Base-by-base conservation (phyloP, 305 asterid genomes). In the Nicotiana rustica region DNA sequence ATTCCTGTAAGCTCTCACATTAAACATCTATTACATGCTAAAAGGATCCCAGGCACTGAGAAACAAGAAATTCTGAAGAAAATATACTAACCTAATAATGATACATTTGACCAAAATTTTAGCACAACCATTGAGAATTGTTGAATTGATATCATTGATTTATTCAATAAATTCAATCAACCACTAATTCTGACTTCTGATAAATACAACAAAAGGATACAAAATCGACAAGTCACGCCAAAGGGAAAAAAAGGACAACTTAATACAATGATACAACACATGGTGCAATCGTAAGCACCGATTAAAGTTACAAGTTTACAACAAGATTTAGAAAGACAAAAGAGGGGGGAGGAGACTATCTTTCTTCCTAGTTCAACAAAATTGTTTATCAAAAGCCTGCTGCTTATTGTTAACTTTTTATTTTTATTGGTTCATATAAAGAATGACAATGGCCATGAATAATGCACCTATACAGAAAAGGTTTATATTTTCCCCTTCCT, bases 401-500 rank as follows among this genome's bases (percentile, higher is more conserved):
- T 78, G 60, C 19, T 79, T 66, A 64, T 56, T 79, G 71, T 82
- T 77, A 77, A 71, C 76, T 44, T 25, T 21, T 44, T 9, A 44
- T 44, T 44, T 84, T 65, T 68, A 84, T 85, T 81, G 84, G 70
- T 85, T 84, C 89, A 90, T 84, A 76, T 83, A 91, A 91, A 91
- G 89, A 94, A 91, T 89, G 85, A 90, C 82, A 89, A 89, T 88
- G 86, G 86, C 90, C 83, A 85, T 82, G 84, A 84, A 89, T 81
- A 86, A 65, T 75, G 83, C 87, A 81, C 83, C 90, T 84, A 82
- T 82, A 36, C 55, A 44, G 84, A 84, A 84, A 83, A n/a, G 47
- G 25, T 67, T 90, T 90, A 93, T 57, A 88, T 93, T 89, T 92
- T 94, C 70, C 88, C 89, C 89, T 92, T 96, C 90, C 97, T 88